Base-by-base conservation (phyloP, 1,139 yeast genomes). In the Meyerozyma carpophila region DNA sequence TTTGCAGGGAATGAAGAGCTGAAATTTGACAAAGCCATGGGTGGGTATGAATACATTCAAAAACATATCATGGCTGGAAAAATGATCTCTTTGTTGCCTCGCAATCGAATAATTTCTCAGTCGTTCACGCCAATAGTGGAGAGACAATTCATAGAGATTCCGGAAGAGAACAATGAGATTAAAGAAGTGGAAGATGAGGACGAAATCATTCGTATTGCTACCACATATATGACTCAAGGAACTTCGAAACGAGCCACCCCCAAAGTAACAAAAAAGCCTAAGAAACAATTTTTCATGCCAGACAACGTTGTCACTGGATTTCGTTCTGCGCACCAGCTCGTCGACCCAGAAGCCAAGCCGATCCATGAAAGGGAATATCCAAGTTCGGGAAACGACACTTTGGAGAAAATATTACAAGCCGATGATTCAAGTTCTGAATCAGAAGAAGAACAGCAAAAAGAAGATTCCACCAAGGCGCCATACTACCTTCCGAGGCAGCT, bases 1-100 rank as follows among this genome's bases (percentile, higher is more conserved):
- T 81, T 91, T 55, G 80, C 96, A 6, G 79, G 84, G 13, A 82
- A 82, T 51, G 99, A 94, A 61, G 81, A 85, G 47, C 57, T 66
- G 7, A 93, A 91, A 56, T 87, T 88, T 57, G 89, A 86, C 43
- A 81, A 82, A 51, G 93, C 98, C 0, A 81, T 89, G 84, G 84
- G 77, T 29, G 94, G 90, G 26, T 93, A 94, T 61, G 81, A 80
- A 46, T 78, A 77, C 58, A 82, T 94, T 42, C 98, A 94, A 58
- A 73, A 73, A 37, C 80, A 77, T 45, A 77, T 84, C 26, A 68
- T 70, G 66, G 63, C 68, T 5, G 65, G 69, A 8, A 66, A 72
- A 39, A 59, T 66, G 27, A 62, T 83, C 16, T 62, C 60, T 1
- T 63, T 78, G 43, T 63, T 66, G 18, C 63, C 65, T 4, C 76